Base-by-base conservation (phyloP, 352 stramenopile species). In the Phytophthora syringae region DNA sequence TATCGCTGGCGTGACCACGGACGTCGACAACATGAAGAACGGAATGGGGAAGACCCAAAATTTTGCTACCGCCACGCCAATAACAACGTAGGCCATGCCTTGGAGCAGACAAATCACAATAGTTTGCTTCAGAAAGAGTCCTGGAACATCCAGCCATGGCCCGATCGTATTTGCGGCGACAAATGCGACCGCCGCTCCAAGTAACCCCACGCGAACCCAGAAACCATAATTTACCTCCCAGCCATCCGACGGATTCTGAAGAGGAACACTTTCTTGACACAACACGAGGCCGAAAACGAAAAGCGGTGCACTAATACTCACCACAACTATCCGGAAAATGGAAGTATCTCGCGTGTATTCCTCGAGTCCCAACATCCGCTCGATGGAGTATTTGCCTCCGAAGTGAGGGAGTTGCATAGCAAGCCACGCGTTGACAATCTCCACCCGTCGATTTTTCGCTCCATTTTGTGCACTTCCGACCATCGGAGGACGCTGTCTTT, bases 381-480 rank as follows among this genome's bases (percentile, higher is more conserved):
- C 59, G 18, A 54, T 48, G 2, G 49, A 66, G 18, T 60, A 67
- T 43, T 50, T 53, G 1, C 59, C 49, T 53, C 57, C 57, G 21
- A 48, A 65, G 28, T 53, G 48, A 30, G 57, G 27, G 39, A 58
- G 30, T 16, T 64, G 57, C 11, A 52, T 22, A 5, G 12, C 37
- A 15, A 52, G 45, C 57, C 57, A 65, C 12, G 27, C 21, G 15
- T 51, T 12, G 18, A 16, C 32, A 16, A 28, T 36, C 30, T 36
- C 15, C 30, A 11, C 30, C 30, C 30, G 15, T 36, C 30, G 30
- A 11, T 7, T 36, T 36, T 36, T 36, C 30, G 10, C 30, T 7
- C 2, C 1, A 36, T 36, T 36, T 36, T 12, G 30, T 36, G 30
- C 7, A 36, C 30, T 36, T 36, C 9, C 30, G 15, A 15, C 15